Base-by-base conservation (phyloP, 352 stramenopile genomes). In the Phytophthora citricola region DNA sequence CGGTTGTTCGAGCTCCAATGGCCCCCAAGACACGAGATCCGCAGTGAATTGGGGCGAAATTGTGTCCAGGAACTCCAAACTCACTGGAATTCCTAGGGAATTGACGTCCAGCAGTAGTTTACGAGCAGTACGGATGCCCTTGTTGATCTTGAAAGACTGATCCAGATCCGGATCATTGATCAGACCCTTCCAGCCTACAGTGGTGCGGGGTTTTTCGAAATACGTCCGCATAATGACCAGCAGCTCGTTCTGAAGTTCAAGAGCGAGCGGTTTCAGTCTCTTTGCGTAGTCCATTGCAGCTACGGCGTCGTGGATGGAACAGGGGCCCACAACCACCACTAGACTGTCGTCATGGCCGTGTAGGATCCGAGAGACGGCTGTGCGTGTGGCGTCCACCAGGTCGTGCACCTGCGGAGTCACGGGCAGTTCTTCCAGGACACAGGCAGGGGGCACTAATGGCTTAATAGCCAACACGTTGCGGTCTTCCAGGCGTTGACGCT, bases 111-210 rank as follows among this genome's bases (percentile, higher is more conserved):
- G 78, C 47, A 96, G 65, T 40, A 96, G 73, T 75, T 96, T 91
- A 57, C 88, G 85, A 15, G 86, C 86, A 27, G 92, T 77, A 51
- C 87, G 81, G 50, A 96, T 84, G 45, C 88, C 88, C 72, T 96
- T 94, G 75, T 96, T 96, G 69, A 96, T 96, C 50, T 94, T 92
- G 69, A 91, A 96, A 10, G 82, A 90, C 55, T 90, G 82, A 66
- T 92, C 65, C 12, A 95, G 75, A 47, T 95, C 85, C 34, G 87
- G 87, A 69, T 95, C 87, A 66, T 95, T 95, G 66, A 95, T 95
- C 38, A 95, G 69, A 8, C 87, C 87, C 60, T 95, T 95, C 87
- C 87, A 95, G 22, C 87, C 87, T 17, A 95, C 76, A 1, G 87
- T 95, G 20, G 87, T 95, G 53, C 87, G 85, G 20, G 87, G 87